Evolutionary conservation across 1,139 yeast genomes (phyloP), one percentile per base, ranked within the genome.

Genomic region (Zygosaccharomyces sapae): DNA sequence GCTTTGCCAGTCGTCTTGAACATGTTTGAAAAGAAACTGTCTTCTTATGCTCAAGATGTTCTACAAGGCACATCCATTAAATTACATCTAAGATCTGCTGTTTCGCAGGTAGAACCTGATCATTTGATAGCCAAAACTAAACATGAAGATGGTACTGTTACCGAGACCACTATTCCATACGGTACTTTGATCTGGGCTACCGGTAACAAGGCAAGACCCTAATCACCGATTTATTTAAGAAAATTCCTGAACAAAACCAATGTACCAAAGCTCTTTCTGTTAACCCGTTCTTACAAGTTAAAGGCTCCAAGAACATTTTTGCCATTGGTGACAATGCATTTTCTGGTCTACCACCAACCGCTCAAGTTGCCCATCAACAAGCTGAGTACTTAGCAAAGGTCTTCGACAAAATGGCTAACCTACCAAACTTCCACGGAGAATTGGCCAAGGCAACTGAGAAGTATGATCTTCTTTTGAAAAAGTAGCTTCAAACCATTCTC

Each of bases 121-220:
- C 72, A 74, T 52, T 80, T 89, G 57, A 70, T 76, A 57, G 96
- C 95, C 48, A 85, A 79, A 67, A 83, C 79, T 51, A 87, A 89
- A 63, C 70, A 76, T 47, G 78, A 81, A 27, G 90, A 86, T 56
- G 72, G 74, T 56, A 70, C 77, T 36, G 66, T 62, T 33, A 62
- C 65, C 18, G 71, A 67, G 76, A 75, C 78, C 40, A 84, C 77
- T 54, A 76, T 90, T 64, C 96, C 97, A 51, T 90, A 89, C 67
- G 97, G 97, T 65, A 76, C 89, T 67, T 79, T 90, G 63, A 92
- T 90, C 59, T 90, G 97, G 97, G 97, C 97, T 53, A 90, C 96
- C 46, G 97, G 97, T 73, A 89, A 89, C 72, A 89, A 92, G 59
- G 89, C 90, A 55, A 83, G 96, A 72, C 79, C 82, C 48, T 90